Base-by-base conservation (phyloP, 2,329 filamentous ascomycete species). In the Talaromyces sp. region DNA sequence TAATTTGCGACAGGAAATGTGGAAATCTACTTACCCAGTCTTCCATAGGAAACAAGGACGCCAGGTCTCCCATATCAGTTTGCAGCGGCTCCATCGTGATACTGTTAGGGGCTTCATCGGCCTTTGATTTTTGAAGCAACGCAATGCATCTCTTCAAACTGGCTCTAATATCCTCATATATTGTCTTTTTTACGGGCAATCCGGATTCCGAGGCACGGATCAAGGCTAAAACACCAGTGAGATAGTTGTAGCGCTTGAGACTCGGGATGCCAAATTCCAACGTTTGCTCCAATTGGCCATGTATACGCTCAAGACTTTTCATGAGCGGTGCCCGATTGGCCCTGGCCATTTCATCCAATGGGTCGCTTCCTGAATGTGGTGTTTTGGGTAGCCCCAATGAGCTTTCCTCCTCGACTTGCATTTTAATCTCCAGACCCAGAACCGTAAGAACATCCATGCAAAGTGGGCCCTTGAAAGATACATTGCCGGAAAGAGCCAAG, bases 321-420 rank as follows among this genome's bases (percentile, higher is more conserved):
- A 70, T 57, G 9, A 70, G 55, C 17, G 67, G 68, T 30, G 32
- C 59, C 13, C 65, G 63, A 8, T 58, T 58, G 17, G 59, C 60
- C 19, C 53, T 60, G 4, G 59, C 58, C 49, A 65, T 52, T 59
- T 66, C 60, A 53, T 49, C 44, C 3, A 65, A 39, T 22, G 59
- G 58, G 32, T 66, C 63, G 47, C 39, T 52, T 55, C 55, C 28
- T 36, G 27, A 44, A 57, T 30, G 36, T 17, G 33, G 55, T 15
- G 36, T 39, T 19, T 25, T 39, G 22, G 28, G 42, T n/a, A 54
- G 28, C 22, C 49, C 52, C 27, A 55, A 30, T 13, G 59, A 60
- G 47, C 25, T 52, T 30, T 59, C 60, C 55, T 71, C 68, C 56
- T 67, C 68, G n/a, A 69, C 55, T 44, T 71, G 68, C n/a, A 63